Percentiles rank a stretch among this genome's conserved stretches.
Evolutionary conservation across 768 basidiomycete species (phyloP).

Genomic region (Leccinum pellstonianum): DNA sequence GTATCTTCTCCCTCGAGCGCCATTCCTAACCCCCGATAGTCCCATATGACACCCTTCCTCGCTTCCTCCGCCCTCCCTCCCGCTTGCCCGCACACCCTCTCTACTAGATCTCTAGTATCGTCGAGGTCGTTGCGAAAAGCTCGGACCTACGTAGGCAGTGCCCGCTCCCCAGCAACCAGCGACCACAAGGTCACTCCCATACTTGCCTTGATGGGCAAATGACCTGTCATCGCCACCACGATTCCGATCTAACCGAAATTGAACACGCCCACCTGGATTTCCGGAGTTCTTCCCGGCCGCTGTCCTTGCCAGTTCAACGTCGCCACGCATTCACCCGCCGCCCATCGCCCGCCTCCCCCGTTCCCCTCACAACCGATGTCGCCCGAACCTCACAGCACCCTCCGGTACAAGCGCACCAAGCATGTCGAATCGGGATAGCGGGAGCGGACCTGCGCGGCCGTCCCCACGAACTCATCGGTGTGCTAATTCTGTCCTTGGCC

Average conservation of each 20-base stretch:
- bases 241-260: conserved; percentile 34
- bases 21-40: neutral
- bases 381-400: neutral
- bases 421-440: neutral
- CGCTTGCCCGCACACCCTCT: neutral
- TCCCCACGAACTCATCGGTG: conserved; percentile 1
- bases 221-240: conserved; percentile 22
- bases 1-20: conserved; percentile 2
- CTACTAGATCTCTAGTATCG: neutral
- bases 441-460: neutral
- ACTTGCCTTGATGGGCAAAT: conserved; percentile 9
- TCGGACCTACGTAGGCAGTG: neutral
- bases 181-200: conserved; percentile 9
- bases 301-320: neutral
- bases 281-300: conserved; percentile 13
- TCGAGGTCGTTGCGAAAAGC: neutral
- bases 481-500: conserved; percentile 6
- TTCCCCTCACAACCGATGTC: neutral
- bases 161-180: neutral
- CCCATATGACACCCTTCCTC: neutral
- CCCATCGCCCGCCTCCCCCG: neutral
- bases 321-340: neutral
- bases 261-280: conserved; percentile 16
- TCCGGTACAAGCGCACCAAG: neutral
- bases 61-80: neutral